A percentile compares a stretch with the other conserved stretches of the same genome.
Conservation (phyloP, 148 eudicot genomes). For the Vaccinium macrocarpon region DNA sequence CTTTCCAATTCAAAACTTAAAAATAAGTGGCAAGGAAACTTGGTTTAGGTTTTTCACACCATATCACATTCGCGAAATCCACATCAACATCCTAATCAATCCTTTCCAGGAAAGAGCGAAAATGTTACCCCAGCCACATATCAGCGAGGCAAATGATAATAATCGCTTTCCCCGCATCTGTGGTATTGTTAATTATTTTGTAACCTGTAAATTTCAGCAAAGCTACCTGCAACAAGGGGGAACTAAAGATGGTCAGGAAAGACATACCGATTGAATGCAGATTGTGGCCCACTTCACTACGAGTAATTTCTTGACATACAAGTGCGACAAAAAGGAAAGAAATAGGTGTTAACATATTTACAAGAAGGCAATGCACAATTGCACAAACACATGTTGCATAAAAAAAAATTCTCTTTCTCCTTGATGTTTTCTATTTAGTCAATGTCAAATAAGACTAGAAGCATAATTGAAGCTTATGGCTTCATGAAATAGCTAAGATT, state of each 20-base stretch:
- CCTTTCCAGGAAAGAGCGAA: conserved; percentile 7
- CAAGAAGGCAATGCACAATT: neutral
- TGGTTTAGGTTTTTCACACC: neutral
- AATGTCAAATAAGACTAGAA: neutral
- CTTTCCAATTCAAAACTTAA: neutral
- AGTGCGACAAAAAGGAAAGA: neutral
- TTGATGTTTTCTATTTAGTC: neutral
- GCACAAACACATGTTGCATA: neutral
- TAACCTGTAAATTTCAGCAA: conserved; percentile 96
- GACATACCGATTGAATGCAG: neutral
- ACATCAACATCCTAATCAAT: neutral
- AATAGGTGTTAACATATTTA: neutral
- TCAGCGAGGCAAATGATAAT: conserved; percentile 80
- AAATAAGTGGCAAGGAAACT: neutral
- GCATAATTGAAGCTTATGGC: neutral
- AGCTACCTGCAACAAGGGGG: conserved; percentile 66
- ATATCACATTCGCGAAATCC: neutral
- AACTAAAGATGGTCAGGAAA: conserved; percentile 17
- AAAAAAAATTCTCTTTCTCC: neutral
- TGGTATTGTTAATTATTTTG: conserved; percentile 75
- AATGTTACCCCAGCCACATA: conserved; percentile 83
- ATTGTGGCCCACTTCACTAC: neutral
- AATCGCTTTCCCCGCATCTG: conserved; percentile 97
- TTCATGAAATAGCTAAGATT: neutral
- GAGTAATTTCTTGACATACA: neutral